phyloP scores from a whole-genome alignment of 345 rosid genomes.

The Raphanus raphanistrum region DNA sequence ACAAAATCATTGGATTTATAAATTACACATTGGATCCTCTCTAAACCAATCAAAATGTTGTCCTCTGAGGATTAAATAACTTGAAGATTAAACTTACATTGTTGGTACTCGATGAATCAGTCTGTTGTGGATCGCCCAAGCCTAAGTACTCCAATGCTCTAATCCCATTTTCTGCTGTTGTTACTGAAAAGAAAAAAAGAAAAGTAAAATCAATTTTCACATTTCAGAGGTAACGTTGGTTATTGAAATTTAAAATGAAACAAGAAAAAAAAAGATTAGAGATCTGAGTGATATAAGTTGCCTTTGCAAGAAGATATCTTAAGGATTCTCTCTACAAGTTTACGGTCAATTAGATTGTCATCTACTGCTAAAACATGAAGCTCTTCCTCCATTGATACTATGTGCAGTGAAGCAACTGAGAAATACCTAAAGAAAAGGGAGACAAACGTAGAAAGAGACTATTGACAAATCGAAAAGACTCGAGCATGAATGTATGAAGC shows the following conservation, averaged over 20 bases:
- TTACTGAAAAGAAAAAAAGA: slow-evolving; percentile 47
- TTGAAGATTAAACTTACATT: slow-evolving; percentile 18
- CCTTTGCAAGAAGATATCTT: slow-evolving; percentile 79
- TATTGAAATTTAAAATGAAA: not conserved
- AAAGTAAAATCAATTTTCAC: not conserved
- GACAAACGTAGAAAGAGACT: slow-evolving; percentile 4
- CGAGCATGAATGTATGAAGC: not conserved
- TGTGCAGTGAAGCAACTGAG: not conserved
- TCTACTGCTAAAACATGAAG: slow-evolving; percentile 87
- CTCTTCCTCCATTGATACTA: slow-evolving; percentile 31
- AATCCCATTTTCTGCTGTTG: slow-evolving; percentile 74
- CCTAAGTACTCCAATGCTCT: slow-evolving; percentile 77
- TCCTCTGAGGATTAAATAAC: not conserved
- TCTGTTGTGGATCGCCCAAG: slow-evolving; percentile 45
- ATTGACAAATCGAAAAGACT: slow-evolving; percentile 12
- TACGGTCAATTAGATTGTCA: slow-evolving; percentile 72
- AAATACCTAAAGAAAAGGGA: slow-evolving; percentile 2
- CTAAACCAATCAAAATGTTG: not conserved
- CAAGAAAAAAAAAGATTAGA: not conserved
- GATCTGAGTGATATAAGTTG: not conserved
- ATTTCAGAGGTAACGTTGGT: not conserved
- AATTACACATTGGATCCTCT: slow-evolving; percentile 1
- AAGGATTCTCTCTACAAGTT: slow-evolving; percentile 64
- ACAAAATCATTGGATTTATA: not conserved
- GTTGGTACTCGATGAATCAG: slow-evolving; percentile 8